A percentile compares a stretch with the other conserved stretches of the same genome.
phyloP scores from a whole-genome alignment of 331 rosid species.

The Stylosanthes scabra region DNA sequence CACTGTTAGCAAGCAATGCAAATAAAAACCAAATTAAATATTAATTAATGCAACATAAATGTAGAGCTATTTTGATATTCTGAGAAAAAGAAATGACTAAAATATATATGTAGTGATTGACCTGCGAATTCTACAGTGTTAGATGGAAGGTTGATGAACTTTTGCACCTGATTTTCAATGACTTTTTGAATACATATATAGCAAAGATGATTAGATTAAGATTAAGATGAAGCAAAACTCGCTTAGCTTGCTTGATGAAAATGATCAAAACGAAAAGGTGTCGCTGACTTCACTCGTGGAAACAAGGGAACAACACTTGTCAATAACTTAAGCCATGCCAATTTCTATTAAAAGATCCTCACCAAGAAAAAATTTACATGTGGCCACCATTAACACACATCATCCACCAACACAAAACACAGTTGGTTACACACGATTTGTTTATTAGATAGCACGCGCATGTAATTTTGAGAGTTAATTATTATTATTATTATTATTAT shows the following conservation, averaged over 20 bases:
- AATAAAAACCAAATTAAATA: not conserved
- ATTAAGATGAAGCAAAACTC: slow-evolving; percentile 21
- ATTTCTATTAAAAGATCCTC: not conserved
- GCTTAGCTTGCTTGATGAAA: slow-evolving; percentile 3
- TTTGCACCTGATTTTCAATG: slow-evolving; percentile 53
- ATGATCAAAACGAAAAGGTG: slow-evolving; percentile 37
- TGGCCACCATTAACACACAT: slow-evolving; percentile 28
- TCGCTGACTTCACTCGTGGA: slow-evolving; percentile 53
- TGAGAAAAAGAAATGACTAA: not conserved
- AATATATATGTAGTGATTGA: slow-evolving; percentile 40
- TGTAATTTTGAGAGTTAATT: too few relatives aligned
- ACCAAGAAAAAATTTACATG: slow-evolving; percentile 29
- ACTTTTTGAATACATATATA: slow-evolving; percentile 39
- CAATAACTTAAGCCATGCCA: not conserved
- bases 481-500: too few relatives aligned
- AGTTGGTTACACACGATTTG: not conserved
- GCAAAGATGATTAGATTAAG: not conserved
- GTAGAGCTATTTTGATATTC: not conserved
- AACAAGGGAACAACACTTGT: slow-evolving; percentile 45
- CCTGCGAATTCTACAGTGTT: slow-evolving; percentile 43
- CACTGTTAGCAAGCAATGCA: not conserved
- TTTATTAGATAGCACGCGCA: not conserved
- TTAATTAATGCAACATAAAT: not conserved
- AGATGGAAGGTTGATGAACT: slow-evolving; percentile 66
- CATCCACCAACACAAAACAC: slow-evolving; percentile 9